phyloP scores from a whole-genome alignment of 441 rosid genomes.

The Adansonia rubrostipa region DNA sequence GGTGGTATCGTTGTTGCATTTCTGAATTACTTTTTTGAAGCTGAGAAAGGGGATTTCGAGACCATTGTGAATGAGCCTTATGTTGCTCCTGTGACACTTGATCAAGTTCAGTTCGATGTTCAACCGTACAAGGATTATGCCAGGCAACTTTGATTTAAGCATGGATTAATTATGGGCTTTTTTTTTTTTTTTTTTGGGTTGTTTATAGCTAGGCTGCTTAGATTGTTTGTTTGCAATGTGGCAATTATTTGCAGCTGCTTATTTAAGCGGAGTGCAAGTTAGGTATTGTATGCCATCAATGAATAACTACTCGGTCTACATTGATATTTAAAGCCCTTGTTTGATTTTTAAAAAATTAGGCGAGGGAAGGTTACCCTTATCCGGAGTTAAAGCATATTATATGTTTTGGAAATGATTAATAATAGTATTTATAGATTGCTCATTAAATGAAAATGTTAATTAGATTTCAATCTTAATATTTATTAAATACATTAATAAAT shows the following conservation, averaged over 20 bases:
- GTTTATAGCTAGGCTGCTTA: background rate
- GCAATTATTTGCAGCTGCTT: too few species aligned
- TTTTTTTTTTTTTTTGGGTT: too few species aligned
- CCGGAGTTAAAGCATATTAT: too few species aligned
- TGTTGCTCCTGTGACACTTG: slow-evolving; percentile 43
- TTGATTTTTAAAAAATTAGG: too few species aligned
- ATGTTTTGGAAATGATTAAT: too few species aligned
- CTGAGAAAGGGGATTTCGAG: slow-evolving; percentile 33
- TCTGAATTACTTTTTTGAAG: slow-evolving; percentile 37
- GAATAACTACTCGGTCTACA: background rate
- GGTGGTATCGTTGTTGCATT: slow-evolving; percentile 58
- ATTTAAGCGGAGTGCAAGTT: background rate
- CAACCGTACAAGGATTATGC: background rate
- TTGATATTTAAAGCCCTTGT: too few species aligned
- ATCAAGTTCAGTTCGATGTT: slow-evolving; percentile 23
- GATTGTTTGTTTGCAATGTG: background rate
- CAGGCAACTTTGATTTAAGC: background rate
- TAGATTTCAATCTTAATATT: too few species aligned
- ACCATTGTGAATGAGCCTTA: slow-evolving; percentile 36
- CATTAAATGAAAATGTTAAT: too few species aligned
- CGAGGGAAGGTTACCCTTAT: too few species aligned
- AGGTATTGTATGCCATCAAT: slow-evolving; percentile 2
- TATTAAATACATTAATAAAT: too few species aligned
- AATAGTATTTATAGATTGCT: too few species aligned
- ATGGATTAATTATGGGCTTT: background rate